Percentiles rank a stretch among this genome's conserved stretches.
Evolutionary conservation across 1,284 basidiomycete species (phyloP).

Genomic region (Irpex sp.): DNA sequence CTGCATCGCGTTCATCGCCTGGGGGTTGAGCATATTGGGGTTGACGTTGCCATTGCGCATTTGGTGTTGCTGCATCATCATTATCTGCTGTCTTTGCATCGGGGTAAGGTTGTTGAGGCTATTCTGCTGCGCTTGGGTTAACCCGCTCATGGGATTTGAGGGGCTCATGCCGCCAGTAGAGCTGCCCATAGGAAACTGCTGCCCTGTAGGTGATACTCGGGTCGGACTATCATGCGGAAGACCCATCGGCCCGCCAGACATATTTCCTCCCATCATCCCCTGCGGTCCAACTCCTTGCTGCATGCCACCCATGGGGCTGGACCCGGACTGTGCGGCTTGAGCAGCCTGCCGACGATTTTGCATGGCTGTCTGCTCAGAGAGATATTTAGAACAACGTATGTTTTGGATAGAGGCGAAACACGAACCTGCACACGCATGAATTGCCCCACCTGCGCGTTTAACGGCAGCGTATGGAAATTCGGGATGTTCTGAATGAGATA

Average conservation of each 20-base stretch:
- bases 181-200: constrained; percentile 21
- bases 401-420: constrained; percentile 7
- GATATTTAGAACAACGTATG: not conserved
- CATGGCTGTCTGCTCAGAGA: constrained; percentile 2
- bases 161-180: constrained; percentile 17
- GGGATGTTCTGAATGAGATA: constrained; percentile 48
- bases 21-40: constrained; percentile 17
- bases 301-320: constrained; percentile 15
- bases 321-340: constrained; percentile 12
- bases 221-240: constrained; percentile 21
- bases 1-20: constrained; percentile 21
- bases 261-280: constrained; percentile 4
- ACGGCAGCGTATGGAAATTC: constrained; percentile 45
- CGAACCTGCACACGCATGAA: constrained; percentile 49
- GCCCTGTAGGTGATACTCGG: constrained; percentile 21
- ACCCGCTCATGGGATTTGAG: constrained; percentile 15
- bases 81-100: constrained; percentile 30
- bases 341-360: constrained; percentile 18
- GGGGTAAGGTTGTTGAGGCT: constrained; percentile 21
- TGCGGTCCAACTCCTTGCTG: constrained; percentile 15
- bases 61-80: constrained; percentile 29
- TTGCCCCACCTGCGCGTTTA: constrained; percentile 52
- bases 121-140: constrained; percentile 25
- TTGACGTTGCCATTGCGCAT: constrained; percentile 18
- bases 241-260: constrained; percentile 8